These are phyloP conservation scores for Heliosperma pusillum DNA, from an alignment of 148 eudicot species.

Conservation along the genomic window DNA sequence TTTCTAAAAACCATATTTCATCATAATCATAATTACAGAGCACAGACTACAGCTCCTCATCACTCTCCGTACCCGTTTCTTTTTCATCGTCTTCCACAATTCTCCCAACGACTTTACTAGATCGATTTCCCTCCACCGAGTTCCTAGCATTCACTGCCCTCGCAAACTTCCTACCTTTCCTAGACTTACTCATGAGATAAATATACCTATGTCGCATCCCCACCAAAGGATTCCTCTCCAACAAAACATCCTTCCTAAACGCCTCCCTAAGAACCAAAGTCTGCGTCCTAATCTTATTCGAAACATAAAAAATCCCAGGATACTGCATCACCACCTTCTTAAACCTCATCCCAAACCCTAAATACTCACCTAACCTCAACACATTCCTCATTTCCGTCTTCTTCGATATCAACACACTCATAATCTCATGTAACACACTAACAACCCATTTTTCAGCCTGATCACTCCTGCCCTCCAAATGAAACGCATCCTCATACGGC, in stretches of 20 bases:
- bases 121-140: slow-evolving; percentile 15
- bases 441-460: slow-evolving; percentile 74
- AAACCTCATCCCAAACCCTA: slow-evolving; percentile 64
- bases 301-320: slow-evolving; percentile 76
- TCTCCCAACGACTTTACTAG: slow-evolving; percentile 1
- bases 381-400: slow-evolving; percentile 58
- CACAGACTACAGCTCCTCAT: neutral
- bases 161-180: slow-evolving; percentile 29
- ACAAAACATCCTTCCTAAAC: slow-evolving; percentile 50
- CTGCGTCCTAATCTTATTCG: slow-evolving; percentile 73
- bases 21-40: neutral
- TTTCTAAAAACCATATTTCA: neutral
- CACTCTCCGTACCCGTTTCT: neutral
- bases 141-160: slow-evolving; percentile 3
- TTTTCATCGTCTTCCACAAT: slow-evolving; percentile 10
- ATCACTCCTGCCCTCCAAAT: slow-evolving; percentile 54
- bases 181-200: slow-evolving; percentile 59
- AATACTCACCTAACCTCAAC: slow-evolving; percentile 53
- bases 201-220: slow-evolving; percentile 64
- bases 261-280: slow-evolving; percentile 80
- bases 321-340: slow-evolving; percentile 67
- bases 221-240: slow-evolving; percentile 61
- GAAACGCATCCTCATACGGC: slow-evolving; percentile 70
- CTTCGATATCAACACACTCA: slow-evolving; percentile 58
- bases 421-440: slow-evolving; percentile 63